Percentiles rank a stretch among this genome's conserved stretches.
phyloP scores from a whole-genome alignment of 1,284 basidiomycete species.

The Anthracocystis panici-leucophaei region DNA sequence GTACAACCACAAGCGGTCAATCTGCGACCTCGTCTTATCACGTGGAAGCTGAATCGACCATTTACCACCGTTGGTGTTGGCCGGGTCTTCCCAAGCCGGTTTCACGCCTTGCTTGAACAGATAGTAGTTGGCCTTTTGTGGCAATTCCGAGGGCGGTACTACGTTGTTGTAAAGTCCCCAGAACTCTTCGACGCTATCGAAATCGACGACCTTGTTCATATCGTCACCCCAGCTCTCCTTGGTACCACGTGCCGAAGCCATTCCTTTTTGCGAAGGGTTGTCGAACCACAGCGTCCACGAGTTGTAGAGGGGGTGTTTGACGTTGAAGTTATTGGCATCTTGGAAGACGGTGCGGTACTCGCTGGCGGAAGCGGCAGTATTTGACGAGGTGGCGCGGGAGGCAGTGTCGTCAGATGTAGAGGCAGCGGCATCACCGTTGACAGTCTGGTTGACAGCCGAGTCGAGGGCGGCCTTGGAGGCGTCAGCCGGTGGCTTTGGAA shows the following conservation, averaged over 20 bases:
- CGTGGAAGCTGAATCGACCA: constrained; percentile 98
- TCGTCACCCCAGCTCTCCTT: constrained; percentile 69
- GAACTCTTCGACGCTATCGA: constrained; percentile 68
- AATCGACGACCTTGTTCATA: constrained; percentile 67
- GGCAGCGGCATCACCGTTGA: constrained; percentile 22
- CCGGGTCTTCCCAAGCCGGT: constrained; percentile 91
- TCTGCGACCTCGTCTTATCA: constrained; percentile 85
- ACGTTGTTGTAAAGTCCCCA: constrained; percentile 91
- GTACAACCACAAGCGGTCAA: constrained; percentile 98
- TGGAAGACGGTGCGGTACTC: constrained; percentile 66
- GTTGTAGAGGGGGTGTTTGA: constrained; percentile 68
- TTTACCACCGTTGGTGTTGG: constrained; percentile 96
- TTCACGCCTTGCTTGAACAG: constrained; percentile 90
- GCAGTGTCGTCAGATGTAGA: constrained; percentile 21
- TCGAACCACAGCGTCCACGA: constrained; percentile 69
- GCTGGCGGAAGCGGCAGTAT: constrained; percentile 25
- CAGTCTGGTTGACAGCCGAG: constrained; percentile 49
- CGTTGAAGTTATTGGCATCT: constrained; percentile 67
- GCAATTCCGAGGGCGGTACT: constrained; percentile 91
- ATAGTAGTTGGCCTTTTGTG: constrained; percentile 97
- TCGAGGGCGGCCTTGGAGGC: constrained; percentile 60
- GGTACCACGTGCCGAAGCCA: constrained; percentile 57
- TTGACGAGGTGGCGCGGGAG: constrained; percentile 9
- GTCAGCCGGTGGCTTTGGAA: constrained; percentile 55
- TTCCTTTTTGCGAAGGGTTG: constrained; percentile 65